phyloP scores from a whole-genome alignment of 345 rosid species.

The Eucalyptus fibrosa region DNA sequence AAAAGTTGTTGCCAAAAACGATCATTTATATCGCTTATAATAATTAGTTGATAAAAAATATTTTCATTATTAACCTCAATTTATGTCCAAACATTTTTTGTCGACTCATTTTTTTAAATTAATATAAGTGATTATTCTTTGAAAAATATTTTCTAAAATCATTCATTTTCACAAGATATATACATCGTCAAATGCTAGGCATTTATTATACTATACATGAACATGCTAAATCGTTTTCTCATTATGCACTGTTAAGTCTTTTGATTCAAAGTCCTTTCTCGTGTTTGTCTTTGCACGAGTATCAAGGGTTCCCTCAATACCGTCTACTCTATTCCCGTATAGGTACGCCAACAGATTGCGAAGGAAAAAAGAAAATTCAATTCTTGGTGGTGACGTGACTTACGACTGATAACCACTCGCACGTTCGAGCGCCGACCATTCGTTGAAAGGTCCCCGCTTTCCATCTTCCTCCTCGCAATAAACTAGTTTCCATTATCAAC shows the following conservation, averaged over 20 bases:
- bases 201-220: background rate
- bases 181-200: background rate
- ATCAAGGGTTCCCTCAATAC: background rate
- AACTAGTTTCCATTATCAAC: background rate
- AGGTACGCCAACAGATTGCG: background rate
- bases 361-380: background rate
- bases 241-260: background rate
- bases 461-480: background rate
- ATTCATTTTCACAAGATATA: background rate
- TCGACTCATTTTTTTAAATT: background rate
- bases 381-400: background rate
- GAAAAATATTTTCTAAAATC: background rate
- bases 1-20: background rate
- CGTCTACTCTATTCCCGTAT: background rate
- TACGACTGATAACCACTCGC: background rate
- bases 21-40: background rate
- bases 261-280: background rate
- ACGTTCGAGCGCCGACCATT: background rate
- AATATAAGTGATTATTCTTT: background rate
- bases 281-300: background rate
- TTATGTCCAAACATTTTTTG: background rate
- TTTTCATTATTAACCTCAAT: background rate
- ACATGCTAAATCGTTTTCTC: background rate
- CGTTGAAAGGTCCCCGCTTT: background rate
- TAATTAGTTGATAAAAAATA: background rate